phyloP scores from a whole-genome alignment of 23 red algal genomes.

The Gracilaria caudata region DNA sequence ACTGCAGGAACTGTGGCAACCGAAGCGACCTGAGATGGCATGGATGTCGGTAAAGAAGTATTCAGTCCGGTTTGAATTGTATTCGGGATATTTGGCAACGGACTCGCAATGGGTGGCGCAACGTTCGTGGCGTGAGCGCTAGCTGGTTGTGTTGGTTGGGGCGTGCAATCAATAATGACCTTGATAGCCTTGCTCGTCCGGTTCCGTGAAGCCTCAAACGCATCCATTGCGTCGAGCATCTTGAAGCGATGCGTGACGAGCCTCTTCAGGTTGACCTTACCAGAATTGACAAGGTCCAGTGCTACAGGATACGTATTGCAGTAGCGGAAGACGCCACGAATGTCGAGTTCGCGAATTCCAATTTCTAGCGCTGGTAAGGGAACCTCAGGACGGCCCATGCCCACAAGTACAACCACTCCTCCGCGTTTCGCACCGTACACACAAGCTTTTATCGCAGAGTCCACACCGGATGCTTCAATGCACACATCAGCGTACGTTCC shows the following conservation, averaged over 20 bases:
- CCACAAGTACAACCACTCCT: slow-evolving; percentile 76
- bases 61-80: slow-evolving; percentile 37
- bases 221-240: slow-evolving; percentile 70
- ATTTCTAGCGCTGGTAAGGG: slow-evolving; percentile 73
- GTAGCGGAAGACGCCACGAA: slow-evolving; percentile 84
- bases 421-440: slow-evolving; percentile 63
- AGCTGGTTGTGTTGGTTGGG: slow-evolving; percentile 12
- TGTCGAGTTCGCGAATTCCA: slow-evolving; percentile 71
- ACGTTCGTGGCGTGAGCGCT: slow-evolving; percentile 7
- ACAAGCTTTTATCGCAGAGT: slow-evolving; percentile 56
- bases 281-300: slow-evolving; percentile 54
- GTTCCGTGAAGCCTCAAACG: slow-evolving; percentile 68
- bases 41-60: slow-evolving; percentile 7
- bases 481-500: slow-evolving; percentile 58
- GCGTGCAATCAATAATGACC: slow-evolving; percentile 81
- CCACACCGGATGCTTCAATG: slow-evolving; percentile 80
- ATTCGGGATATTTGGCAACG: slow-evolving; percentile 6
- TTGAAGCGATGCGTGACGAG: slow-evolving; percentile 87
- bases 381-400: slow-evolving; percentile 78
- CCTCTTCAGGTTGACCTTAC: slow-evolving; percentile 49
- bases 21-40: slow-evolving; percentile 13
- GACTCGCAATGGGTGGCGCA: slow-evolving; percentile 10
- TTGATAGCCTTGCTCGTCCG: slow-evolving; percentile 72
- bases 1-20: slow-evolving; percentile 13
- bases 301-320: slow-evolving; percentile 81